Base-by-base conservation (phyloP, 164 flowering plant species). In the Magnolia changhungtana region DNA sequence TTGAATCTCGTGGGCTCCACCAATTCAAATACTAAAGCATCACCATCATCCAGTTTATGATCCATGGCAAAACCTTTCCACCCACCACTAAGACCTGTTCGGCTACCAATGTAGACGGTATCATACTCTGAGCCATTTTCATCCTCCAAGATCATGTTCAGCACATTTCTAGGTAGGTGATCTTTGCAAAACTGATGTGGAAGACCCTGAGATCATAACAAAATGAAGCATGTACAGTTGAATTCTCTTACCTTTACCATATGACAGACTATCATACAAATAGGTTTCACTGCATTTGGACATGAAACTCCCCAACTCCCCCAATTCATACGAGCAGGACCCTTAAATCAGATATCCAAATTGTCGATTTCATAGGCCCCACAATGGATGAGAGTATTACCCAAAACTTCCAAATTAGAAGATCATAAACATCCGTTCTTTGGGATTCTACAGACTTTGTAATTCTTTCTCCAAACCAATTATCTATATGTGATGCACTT, bases 31-130 rank as follows among this genome's bases (percentile, higher is more conserved):
- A 90, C 88, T 75, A 89, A 72, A 65, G 91, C 90, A 85, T 90
- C 94, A 27, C 94, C 94, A 78, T 89, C 94, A 80, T 86, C 86
- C 81, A 90, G 67, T 49, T 87, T 83, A 74, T 89, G 90, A 18
- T 84, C 91, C 73, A 89, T 18, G 0, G 94, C 90, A 81, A 90
- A 90, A 75, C 79, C 88, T 81, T 82, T 87, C 94, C 92, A 90
- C 16, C 91, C 92, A 49, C 91, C 91, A 76, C 94, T 89, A 31
- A 90, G 88, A 72, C 94, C 91, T 13, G 76, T 29, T 80, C 86
- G 86, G 31, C 78, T 77, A 66, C 86, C 85, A 71, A 89, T 75
- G 79, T 80, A 90, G 7, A 79, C 63, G 49, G 90, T 77, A 1
- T 80, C 87, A 78, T 76, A 87, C 58, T 86, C 89, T 50, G 73